Evolutionary conservation across 768 basidiomycete species (phyloP).

Genomic region (Tylopilus rubrobrunneus): DNA sequence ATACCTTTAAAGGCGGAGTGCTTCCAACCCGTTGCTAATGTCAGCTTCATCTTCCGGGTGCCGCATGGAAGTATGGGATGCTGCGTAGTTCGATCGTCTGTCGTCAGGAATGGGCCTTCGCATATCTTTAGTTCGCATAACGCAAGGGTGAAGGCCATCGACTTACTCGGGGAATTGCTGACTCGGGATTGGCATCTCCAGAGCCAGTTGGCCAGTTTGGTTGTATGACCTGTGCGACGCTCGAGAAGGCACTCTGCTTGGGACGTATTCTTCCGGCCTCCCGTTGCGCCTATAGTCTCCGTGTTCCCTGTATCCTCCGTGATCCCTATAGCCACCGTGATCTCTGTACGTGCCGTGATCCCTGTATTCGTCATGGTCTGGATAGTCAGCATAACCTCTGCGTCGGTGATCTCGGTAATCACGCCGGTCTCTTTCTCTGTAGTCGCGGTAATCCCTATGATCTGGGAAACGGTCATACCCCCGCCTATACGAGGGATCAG

Average conservation of each 20-base stretch:
- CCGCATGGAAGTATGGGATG: slow-evolving; percentile 12
- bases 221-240: slow-evolving; percentile 26
- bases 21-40: slow-evolving; percentile 19
- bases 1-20: slow-evolving; percentile 21
- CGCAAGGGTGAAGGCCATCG: neutral
- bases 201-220: slow-evolving; percentile 16
- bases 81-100: slow-evolving; percentile 22
- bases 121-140: slow-evolving; percentile 5
- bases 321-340: slow-evolving; percentile 1
- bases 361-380: slow-evolving; percentile 7
- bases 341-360: no score
- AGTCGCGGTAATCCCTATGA: slow-evolving; percentile 19
- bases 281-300: slow-evolving; percentile 11
- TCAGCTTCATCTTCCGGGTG: slow-evolving; percentile 22
- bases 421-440: slow-evolving; percentile 18
- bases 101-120: slow-evolving; percentile 24
- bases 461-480: slow-evolving; percentile 18
- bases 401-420: slow-evolving; percentile 21
- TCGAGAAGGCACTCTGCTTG: slow-evolving; percentile 24
- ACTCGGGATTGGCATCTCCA: slow-evolving; percentile 9
- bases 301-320: slow-evolving; percentile 13
- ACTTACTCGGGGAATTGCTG: slow-evolving; percentile 22
- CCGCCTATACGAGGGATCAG: slow-evolving; percentile 24
- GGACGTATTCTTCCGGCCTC: slow-evolving; percentile 13
- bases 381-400: slow-evolving; percentile 16